These are phyloP conservation scores for Hypoxylon cercidicola DNA, from an alignment of 495 filamentous ascomycete genomes.

Conservation along the genomic window DNA sequence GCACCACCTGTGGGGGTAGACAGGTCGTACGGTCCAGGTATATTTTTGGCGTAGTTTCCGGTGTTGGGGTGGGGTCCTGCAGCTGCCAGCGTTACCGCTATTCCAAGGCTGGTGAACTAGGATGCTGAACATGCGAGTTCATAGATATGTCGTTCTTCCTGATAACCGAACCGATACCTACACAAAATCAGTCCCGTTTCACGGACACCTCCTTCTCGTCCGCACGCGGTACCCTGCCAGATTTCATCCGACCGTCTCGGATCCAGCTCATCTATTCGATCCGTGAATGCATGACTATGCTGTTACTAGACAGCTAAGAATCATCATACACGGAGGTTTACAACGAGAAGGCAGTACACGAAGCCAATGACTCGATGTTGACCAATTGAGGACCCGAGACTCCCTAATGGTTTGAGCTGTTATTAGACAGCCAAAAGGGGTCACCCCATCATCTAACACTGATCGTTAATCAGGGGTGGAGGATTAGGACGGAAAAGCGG, in stretches of 20 bases:
- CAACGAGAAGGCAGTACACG: slow-evolving; percentile 25
- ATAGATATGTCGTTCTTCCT: slow-evolving; percentile 18
- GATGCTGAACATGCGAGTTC: slow-evolving; percentile 20
- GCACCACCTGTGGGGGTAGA: slow-evolving; percentile 9
- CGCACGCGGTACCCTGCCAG: no score
- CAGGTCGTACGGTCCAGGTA: slow-evolving; percentile 16
- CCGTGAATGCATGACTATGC: slow-evolving; percentile 25
- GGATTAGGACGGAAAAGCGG: slow-evolving; percentile 13
- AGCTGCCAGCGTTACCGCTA: slow-evolving; percentile 34
- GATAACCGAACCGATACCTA: slow-evolving; percentile 11
- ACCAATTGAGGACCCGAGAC: slow-evolving; percentile 10
- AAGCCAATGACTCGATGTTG: slow-evolving; percentile 32
- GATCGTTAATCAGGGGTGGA: slow-evolving; percentile 5
- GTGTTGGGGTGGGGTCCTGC: slow-evolving; percentile 34
- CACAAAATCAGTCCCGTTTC: slow-evolving; percentile 16
- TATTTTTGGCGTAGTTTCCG: slow-evolving; percentile 17
- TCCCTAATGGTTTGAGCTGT: slow-evolving; percentile 28
- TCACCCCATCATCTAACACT: slow-evolving; percentile 17
- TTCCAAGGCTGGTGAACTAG: slow-evolving; percentile 7
- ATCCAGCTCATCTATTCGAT: no score
- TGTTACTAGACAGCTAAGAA: slow-evolving; percentile 47
- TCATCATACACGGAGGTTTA: slow-evolving; percentile 12
- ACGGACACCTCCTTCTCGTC: slow-evolving; percentile 13
- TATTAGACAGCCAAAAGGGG: slow-evolving; percentile 37
- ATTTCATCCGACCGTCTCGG: no score